Conservation (phyloP, 208 protist species). For the Tritrichomonas foetus region DNA sequence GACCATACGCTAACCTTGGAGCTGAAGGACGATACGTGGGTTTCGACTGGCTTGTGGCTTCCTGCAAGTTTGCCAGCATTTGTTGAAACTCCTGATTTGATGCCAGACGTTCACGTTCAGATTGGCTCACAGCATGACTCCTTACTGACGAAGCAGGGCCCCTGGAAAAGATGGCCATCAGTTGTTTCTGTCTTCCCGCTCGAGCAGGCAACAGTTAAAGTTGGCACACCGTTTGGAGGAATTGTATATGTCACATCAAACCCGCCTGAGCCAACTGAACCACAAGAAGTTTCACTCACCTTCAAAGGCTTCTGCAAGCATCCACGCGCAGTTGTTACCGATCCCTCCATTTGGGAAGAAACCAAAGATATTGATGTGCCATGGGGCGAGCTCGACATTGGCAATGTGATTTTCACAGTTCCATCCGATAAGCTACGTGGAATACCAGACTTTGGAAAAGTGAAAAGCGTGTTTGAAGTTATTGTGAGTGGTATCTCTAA, state of each 20-base stretch:
- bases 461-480: background rate
- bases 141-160: background rate
- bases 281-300: background rate
- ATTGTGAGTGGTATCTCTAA: background rate
- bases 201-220: background rate
- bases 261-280: background rate
- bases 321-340: background rate
- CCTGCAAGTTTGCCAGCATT: background rate
- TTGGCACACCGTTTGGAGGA: background rate
- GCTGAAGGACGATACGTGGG: background rate
- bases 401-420: background rate
- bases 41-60: constrained; percentile 20
- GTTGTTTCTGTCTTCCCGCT: background rate
- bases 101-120: background rate
- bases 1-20: background rate
- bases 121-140: background rate
- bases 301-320: background rate
- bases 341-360: background rate
- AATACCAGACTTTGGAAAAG: background rate
- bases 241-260: background rate
- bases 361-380: background rate
- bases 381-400: background rate
- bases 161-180: constrained; percentile 4
- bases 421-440: background rate
- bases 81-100: background rate